Evolutionary conservation across 2,329 filamentous ascomycete genomes (phyloP), one percentile per base, ranked within the genome.

Genomic region (Cadophora luteo-olivacea): DNA sequence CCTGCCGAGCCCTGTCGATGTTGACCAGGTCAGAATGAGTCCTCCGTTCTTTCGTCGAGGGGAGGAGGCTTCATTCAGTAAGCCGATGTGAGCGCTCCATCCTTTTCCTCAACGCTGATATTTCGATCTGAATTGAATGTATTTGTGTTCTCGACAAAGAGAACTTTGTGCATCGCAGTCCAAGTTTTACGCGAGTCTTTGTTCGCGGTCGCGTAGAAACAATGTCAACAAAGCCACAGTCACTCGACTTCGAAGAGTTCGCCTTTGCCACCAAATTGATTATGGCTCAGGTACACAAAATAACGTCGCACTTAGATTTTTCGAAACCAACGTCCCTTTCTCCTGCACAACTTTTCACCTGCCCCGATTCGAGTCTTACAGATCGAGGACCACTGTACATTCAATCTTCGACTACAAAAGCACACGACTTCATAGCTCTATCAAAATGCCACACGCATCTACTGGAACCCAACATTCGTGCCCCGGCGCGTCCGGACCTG

Each of bases 401-500:
- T n/a, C n/a, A n/a, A n/a, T n/a, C n/a, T n/a, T n/a, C n/a, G n/a
- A n/a, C n/a, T n/a, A n/a, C n/a, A n/a, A n/a, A n/a, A n/a, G n/a
- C n/a, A n/a, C n/a, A n/a, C n/a, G n/a, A n/a, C n/a, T n/a, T n/a
- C n/a, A n/a, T n/a, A n/a, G n/a, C n/a, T n/a, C n/a, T n/a, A n/a
- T n/a, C n/a, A n/a, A n/a, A 4, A 64, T 64, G 61, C 61, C 61
- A 32, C 61, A 64, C 61, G 36, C 61, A 2, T 41, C 61, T 16
- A 64, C 49, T 19, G 61, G 61, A 8, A 52, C 61, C 1, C 32
- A 29, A 1, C 61, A 64, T n/a, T 16, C 48, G 22, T 64, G 61
- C 51, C 48, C 51, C 1, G 61, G 61, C 9, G 51, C 49, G 1
- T 41, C 49, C n/a, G 61, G 61, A 4, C 49, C 49, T 6, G 61